Evolutionary conservation across 2,329 filamentous ascomycete species (phyloP).

Genomic region (Graphilbum sp.): DNA sequence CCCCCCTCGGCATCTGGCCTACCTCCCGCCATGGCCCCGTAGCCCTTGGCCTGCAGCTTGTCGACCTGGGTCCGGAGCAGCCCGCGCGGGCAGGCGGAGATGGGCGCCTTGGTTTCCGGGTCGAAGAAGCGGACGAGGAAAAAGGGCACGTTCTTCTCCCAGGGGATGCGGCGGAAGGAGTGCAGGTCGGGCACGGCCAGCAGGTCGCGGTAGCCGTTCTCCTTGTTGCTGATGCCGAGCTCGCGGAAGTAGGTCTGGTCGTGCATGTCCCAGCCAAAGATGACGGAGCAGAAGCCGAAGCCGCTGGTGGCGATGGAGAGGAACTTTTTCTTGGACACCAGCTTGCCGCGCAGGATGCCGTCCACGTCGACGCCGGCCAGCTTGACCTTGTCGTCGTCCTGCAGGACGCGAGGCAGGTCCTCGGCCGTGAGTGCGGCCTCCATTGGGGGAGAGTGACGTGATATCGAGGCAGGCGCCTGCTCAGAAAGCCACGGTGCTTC

Average conservation of each 20-base stretch:
- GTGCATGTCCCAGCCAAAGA: conserved; percentile 97
- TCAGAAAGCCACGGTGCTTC: too few species aligned
- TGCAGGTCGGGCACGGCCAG: conserved; percentile 65
- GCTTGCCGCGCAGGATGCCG: conserved; percentile 73
- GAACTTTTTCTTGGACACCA: conserved; percentile 88
- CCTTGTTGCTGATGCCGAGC: conserved; percentile 72
- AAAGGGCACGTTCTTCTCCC: conserved; percentile 76
- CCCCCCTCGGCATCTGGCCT: not conserved
- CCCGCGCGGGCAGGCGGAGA: conserved; percentile 67
- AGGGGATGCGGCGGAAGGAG: conserved; percentile 71
- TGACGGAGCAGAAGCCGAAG: conserved; percentile 87
- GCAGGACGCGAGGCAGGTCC: conserved; percentile 48
- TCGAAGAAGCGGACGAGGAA: conserved; percentile 75
- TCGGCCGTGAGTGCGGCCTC: conserved; percentile 30
- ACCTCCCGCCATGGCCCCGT: conserved; percentile 82
- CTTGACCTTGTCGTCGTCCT: conserved; percentile 64
- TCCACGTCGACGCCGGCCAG: conserved; percentile 79
- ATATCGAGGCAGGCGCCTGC: too few species aligned
- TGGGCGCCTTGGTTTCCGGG: conserved; percentile 53
- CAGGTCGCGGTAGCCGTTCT: conserved; percentile 78
- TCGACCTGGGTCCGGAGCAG: conserved; percentile 51
- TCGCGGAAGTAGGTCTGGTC: conserved; percentile 79
- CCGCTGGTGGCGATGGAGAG: conserved; percentile 63
- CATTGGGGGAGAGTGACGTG: too few species aligned
- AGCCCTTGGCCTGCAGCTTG: conserved; percentile 52